Base-by-base conservation (phyloP, 495 filamentous ascomycete species). In the Beverwykella pulmonaria region DNA sequence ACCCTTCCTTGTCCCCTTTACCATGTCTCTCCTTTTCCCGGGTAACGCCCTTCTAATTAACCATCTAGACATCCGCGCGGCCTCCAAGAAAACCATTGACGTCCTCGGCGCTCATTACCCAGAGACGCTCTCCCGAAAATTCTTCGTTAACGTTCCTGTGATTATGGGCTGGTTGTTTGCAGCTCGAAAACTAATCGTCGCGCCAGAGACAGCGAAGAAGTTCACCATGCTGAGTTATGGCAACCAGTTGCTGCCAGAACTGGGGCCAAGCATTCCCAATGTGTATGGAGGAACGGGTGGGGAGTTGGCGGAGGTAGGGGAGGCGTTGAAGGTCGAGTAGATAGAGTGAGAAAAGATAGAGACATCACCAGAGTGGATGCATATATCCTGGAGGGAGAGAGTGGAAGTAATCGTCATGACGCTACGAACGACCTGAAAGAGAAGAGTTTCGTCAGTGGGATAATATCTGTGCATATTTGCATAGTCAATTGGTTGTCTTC, bases 111-210 rank as follows among this genome's bases (percentile, higher is more conserved):
- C 83, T 53, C 87, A 88, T 54, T 97, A 97, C 79, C 92, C 92
- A 0, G 92, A 96, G 79, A 84, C 94, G 22, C 82, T 96, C 29
- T 87, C 88, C 59, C 84, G 92, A 76, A 97, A 96, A 81, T 94
- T 90, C 83, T 96, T 97, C 73, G 88, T 96, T 78, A 96, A 96
- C 63, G 90, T 96, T 7, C 92, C 92, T 0, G 75, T 85, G 56
- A 79, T 96, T 71, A 96, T 95, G 92, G 88, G 89, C 50, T 96
- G 92, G 85, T 82, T 96, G 74, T 96, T 89, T 74, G 77, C 77
- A 29, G 81, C 87, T 56, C 89, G 95, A 81, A 95, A 92, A 82
- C 75, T 91, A 22, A 84, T 97, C 72, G 77, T 94, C 47, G 85
- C 86, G 61, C 81, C 84, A 69, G 91, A 92, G 77, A 96, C 91